Evolutionary conservation across 352 stramenopile genomes (phyloP).

Genomic region (Thalassiosira livingstoniorum): DNA sequence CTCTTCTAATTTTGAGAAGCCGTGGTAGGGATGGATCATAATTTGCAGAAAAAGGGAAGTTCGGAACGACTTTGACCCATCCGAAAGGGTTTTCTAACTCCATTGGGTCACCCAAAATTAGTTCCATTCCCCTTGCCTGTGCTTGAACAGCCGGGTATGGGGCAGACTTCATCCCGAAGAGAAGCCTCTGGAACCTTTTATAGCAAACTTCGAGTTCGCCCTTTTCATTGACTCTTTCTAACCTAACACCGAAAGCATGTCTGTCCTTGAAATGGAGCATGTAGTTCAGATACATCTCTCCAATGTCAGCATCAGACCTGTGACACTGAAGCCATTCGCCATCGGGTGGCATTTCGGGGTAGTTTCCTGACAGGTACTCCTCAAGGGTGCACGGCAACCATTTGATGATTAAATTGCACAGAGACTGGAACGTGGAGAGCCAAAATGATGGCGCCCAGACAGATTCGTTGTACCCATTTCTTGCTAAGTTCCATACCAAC

Average conservation of each 20-base stretch:
- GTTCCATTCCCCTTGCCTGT: background rate
- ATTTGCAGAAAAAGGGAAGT: background rate
- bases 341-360: too few relatives aligned
- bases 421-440: background rate
- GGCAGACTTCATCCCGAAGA: background rate
- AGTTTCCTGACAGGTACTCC: too few relatives aligned
- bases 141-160: background rate
- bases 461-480: background rate
- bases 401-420: background rate
- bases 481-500: background rate
- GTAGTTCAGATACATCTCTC: too few relatives aligned
- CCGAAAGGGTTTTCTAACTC: background rate
- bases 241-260: too few relatives aligned
- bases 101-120: background rate
- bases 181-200: too few relatives aligned
- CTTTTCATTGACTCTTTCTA: too few relatives aligned
- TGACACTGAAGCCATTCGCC: too few relatives aligned
- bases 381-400: too few relatives aligned
- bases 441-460: background rate
- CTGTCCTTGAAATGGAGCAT: too few relatives aligned
- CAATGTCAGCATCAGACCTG: too few relatives aligned
- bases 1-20: background rate
- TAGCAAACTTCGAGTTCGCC: too few relatives aligned
- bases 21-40: background rate
- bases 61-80: background rate